Conservation (phyloP, 768 basidiomycete species). For the Mycena haematopus region DNA sequence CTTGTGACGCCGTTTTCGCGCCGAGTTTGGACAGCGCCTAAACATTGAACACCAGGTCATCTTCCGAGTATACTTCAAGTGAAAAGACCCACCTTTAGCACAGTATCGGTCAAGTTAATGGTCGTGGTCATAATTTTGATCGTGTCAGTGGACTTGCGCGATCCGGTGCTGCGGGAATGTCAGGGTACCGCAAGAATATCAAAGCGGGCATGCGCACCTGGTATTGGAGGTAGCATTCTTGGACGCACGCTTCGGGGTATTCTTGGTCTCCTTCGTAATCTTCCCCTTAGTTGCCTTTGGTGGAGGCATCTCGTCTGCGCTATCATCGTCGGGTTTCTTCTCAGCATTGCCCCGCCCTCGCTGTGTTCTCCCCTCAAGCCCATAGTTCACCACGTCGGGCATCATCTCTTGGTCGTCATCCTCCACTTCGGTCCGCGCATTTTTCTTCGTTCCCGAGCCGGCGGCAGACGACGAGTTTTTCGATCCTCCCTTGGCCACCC, state of each 20-base stretch:
- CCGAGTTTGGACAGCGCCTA: slow-evolving; percentile 73
- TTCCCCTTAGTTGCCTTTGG: slow-evolving; percentile 27
- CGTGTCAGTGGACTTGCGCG: slow-evolving; percentile 26
- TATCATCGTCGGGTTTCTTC: slow-evolving; percentile 30
- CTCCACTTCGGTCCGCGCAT: slow-evolving; percentile 6
- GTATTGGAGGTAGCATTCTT: slow-evolving; percentile 8
- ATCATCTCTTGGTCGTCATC: slow-evolving; percentile 20
- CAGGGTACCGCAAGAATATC: neutral
- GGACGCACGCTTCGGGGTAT: slow-evolving; percentile 7
- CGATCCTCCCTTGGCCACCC: neutral
- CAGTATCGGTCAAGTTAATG: slow-evolving; percentile 59
- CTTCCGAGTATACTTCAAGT: neutral
- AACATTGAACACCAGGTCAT: neutral
- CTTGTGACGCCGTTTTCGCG: slow-evolving; percentile 63
- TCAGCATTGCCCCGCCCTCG: slow-evolving; percentile 5
- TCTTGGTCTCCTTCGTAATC: slow-evolving; percentile 8
- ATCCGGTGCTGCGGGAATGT: neutral
- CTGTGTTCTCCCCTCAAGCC: slow-evolving; percentile 3
- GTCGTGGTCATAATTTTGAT: slow-evolving; percentile 75
- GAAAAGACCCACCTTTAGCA: slow-evolving; percentile 58
- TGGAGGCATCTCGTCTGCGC: slow-evolving; percentile 32
- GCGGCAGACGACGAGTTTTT: slow-evolving; percentile 5
- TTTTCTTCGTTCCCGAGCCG: slow-evolving; percentile 1
- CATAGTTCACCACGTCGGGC: slow-evolving; percentile 14
- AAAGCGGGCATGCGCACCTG: neutral